phyloP scores from a whole-genome alignment of 2,329 filamentous ascomycete genomes.

The Verticillium isaacii region DNA sequence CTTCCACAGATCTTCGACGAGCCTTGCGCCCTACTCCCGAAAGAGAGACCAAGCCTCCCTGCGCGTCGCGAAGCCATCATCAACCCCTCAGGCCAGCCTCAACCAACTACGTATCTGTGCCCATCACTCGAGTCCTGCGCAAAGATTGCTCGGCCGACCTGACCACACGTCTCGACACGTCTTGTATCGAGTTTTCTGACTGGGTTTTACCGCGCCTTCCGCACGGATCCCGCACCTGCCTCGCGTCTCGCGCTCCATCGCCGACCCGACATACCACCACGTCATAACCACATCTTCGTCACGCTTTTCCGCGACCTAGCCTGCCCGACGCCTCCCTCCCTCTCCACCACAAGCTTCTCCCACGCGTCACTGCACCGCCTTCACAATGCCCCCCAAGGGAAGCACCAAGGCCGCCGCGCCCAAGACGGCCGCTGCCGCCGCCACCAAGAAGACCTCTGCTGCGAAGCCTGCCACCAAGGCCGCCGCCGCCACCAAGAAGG shows the following conservation, averaged over 20 bases:
- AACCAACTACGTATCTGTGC: not conserved
- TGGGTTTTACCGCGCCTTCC: not conserved
- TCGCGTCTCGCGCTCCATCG: not conserved
- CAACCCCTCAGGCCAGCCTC: not conserved
- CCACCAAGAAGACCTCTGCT: slow-evolving; percentile 19
- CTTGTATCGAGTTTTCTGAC: not conserved
- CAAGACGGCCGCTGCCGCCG: slow-evolving; percentile 17
- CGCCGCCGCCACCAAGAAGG: slow-evolving; percentile 15
- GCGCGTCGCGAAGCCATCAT: not conserved
- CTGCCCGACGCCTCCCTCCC: not conserved
- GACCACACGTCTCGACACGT: not conserved
- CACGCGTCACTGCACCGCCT: not conserved
- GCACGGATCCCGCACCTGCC: not conserved
- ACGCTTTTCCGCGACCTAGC: not conserved
- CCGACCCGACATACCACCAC: not conserved
- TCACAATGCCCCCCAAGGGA: slow-evolving; percentile 18
- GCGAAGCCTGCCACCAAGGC: slow-evolving; percentile 9
- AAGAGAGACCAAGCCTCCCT: not conserved
- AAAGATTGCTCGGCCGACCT: not conserved
- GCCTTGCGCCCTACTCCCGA: not conserved
- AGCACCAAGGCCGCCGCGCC: slow-evolving; percentile 18
- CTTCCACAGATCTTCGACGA: not conserved
- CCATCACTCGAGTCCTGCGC: not conserved
- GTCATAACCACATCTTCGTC: not conserved
- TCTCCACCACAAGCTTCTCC: not conserved